Percentiles rank a stretch among this genome's conserved stretches.
These are phyloP conservation scores for Blyttiomyces sp. DNA, from an alignment of 371 early-diverging fungal species.

Conservation along the genomic window DNA sequence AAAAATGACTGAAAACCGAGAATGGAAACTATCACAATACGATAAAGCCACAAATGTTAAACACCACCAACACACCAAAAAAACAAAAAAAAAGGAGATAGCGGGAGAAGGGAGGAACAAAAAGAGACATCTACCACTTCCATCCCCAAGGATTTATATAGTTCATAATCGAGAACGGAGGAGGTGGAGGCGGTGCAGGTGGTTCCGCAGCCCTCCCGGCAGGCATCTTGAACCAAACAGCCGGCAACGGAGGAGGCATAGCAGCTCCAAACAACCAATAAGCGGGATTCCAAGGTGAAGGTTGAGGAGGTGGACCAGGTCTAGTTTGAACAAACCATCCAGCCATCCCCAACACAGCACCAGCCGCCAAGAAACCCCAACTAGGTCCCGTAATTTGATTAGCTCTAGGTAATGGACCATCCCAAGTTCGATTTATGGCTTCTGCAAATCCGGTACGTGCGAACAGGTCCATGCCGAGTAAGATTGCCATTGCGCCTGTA, in stretches of 20 bases:
- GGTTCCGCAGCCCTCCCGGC: background rate
- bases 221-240: constrained; percentile 27
- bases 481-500: constrained; percentile 64
- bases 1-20: too few species aligned
- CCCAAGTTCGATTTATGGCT: constrained; percentile 1
- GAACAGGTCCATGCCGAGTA: constrained; percentile 70
- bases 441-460: constrained; percentile 66
- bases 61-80: too few species aligned
- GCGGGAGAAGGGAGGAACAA: too few species aligned
- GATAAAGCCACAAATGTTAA: too few species aligned
- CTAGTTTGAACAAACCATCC: constrained; percentile 32
- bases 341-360: constrained; percentile 13
- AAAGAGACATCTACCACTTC: too few species aligned
- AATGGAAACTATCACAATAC: too few species aligned
- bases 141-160: background rate
- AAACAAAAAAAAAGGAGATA: too few species aligned
- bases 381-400: constrained; percentile 13
- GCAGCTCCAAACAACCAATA: constrained; percentile 27
- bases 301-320: constrained; percentile 7
- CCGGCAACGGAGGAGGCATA: constrained; percentile 10
- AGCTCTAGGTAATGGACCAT: constrained; percentile 1
- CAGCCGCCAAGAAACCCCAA: constrained; percentile 24
- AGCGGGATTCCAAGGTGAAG: constrained; percentile 26
- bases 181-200: background rate
- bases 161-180: background rate